Conservation (phyloP, 495 filamentous ascomycete species). For the Penicillium arizonense region DNA sequence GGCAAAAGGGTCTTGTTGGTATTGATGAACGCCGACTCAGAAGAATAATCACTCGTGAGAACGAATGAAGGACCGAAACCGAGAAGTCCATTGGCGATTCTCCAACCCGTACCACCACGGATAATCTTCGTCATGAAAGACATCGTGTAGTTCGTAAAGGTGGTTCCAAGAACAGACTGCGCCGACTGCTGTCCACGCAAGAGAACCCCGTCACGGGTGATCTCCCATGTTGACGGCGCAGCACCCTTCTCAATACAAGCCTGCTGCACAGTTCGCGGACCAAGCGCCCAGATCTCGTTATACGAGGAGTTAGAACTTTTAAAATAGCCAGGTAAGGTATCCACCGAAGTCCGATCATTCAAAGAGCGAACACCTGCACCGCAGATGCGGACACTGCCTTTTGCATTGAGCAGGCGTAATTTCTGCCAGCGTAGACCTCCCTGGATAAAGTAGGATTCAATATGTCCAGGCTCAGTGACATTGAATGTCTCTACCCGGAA, state of each 20-base stretch:
- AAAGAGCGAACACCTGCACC: constrained; percentile 9
- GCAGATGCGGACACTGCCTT: constrained; percentile 6
- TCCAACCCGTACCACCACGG: constrained; percentile 22
- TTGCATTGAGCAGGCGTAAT: constrained; percentile 5
- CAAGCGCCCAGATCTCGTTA: constrained; percentile 24
- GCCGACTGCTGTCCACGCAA: constrained; percentile 19
- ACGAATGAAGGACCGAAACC: constrained; percentile 19
- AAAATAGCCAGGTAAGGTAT: constrained; percentile 15
- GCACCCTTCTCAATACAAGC: constrained; percentile 14
- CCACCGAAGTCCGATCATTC: constrained; percentile 8
- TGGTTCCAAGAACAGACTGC: constrained; percentile 6
- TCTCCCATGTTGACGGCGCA: constrained; percentile 20
- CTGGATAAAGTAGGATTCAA: constrained; percentile 19
- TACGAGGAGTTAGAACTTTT: constrained; percentile 16
- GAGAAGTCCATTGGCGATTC: constrained; percentile 4
- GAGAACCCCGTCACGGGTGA: constrained; percentile 12
- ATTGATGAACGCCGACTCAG: constrained; percentile 9
- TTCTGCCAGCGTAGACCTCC: constrained; percentile 23
- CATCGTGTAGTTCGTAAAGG: constrained; percentile 19
- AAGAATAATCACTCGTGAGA: constrained; percentile 7
- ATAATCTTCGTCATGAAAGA: constrained; percentile 17
- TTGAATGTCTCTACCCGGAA: constrained; percentile 27
- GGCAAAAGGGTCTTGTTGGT: constrained; percentile 8
- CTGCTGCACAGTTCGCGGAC: constrained; percentile 15
- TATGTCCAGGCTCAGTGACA: constrained; percentile 14